Percentiles rank a stretch among this genome's conserved stretches.
These are phyloP conservation scores for Peronosclerospora sorghi DNA, from an alignment of 352 stramenopile genomes.

Conservation along the genomic window DNA sequence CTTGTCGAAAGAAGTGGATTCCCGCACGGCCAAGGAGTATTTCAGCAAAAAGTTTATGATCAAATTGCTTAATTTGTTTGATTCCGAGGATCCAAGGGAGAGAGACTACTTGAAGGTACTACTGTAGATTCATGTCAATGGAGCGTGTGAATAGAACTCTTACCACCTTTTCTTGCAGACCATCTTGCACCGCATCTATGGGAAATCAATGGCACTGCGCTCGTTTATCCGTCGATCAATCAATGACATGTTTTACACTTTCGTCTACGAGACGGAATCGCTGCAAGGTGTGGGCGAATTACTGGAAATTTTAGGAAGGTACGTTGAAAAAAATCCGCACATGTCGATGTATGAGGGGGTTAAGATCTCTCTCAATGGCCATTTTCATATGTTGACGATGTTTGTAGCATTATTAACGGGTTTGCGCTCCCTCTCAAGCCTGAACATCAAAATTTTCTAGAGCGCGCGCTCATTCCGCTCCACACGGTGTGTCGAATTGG, in stretches of 20 bases:
- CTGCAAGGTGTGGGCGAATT: slow-evolving; percentile 94
- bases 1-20: slow-evolving; percentile 92
- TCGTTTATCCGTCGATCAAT: slow-evolving; percentile 97
- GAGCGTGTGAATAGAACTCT: too few species aligned
- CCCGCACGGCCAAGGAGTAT: slow-evolving; percentile 95
- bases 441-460: slow-evolving; percentile 94
- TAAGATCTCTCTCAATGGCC: too few species aligned
- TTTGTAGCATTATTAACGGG: slow-evolving; percentile 98
- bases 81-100: slow-evolving; percentile 95
- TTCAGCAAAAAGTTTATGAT: slow-evolving; percentile 96
- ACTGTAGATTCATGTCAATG: too few species aligned
- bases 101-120: slow-evolving; percentile 98
- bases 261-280: slow-evolving; percentile 96
- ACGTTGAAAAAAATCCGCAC: too few species aligned
- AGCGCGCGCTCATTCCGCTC: slow-evolving; percentile 91
- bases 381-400: too few species aligned
- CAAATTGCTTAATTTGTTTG: slow-evolving; percentile 80
- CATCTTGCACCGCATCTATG: slow-evolving; percentile 98
- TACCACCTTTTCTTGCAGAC: slow-evolving; percentile 39
- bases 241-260: slow-evolving; percentile 97
- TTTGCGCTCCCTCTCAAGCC: slow-evolving; percentile 98
- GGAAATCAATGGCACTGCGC: slow-evolving; percentile 96
- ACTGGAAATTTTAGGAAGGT: slow-evolving; percentile 94
- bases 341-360: too few species aligned
- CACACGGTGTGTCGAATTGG: slow-evolving; percentile 96